phyloP scores from a whole-genome alignment of 1,139 yeast genomes.

The Blastobotrys aristatus region DNA sequence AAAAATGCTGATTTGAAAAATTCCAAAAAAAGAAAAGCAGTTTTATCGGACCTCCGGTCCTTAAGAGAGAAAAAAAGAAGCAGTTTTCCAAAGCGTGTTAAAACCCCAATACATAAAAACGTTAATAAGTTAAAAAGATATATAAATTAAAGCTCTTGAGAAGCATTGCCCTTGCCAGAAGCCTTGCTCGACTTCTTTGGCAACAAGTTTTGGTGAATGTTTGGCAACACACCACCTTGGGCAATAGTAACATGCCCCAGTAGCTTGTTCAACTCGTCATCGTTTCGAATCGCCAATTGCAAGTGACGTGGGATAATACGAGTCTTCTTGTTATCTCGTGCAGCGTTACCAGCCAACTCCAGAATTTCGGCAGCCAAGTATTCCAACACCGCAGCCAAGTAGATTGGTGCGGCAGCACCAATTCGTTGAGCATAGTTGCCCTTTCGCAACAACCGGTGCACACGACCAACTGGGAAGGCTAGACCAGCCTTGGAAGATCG shows the following conservation, averaged over 20 bases:
- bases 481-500: constrained; percentile 98
- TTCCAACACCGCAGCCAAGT: constrained; percentile 93
- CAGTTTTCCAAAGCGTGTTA: background rate
- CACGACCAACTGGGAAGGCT: constrained; percentile 99
- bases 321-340: constrained; percentile 96
- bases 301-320: constrained; percentile 98
- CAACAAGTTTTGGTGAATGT: constrained; percentile 86
- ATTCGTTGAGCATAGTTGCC: constrained; percentile 99
- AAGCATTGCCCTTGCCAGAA: constrained; percentile 32
- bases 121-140: background rate
- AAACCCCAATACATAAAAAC: constrained; percentile 1
- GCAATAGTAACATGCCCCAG: constrained; percentile 93
- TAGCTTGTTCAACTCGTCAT: constrained; percentile 90
- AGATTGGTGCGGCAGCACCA: constrained; percentile 98
- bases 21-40: too few relatives aligned
- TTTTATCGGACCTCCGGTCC: too few relatives aligned
- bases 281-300: constrained; percentile 97
- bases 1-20: too few relatives aligned
- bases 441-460: constrained; percentile 93
- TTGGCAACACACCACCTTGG: constrained; percentile 98
- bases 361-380: constrained; percentile 95
- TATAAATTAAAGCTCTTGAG: constrained; percentile 34
- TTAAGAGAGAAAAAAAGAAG: too few relatives aligned
- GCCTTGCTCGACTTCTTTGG: constrained; percentile 64
- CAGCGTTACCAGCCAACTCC: constrained; percentile 98